Evolutionary conservation across 805 yeast genomes (phyloP), one percentile per base, ranked within the genome.

Genomic region (Jamesozyma piceae): DNA sequence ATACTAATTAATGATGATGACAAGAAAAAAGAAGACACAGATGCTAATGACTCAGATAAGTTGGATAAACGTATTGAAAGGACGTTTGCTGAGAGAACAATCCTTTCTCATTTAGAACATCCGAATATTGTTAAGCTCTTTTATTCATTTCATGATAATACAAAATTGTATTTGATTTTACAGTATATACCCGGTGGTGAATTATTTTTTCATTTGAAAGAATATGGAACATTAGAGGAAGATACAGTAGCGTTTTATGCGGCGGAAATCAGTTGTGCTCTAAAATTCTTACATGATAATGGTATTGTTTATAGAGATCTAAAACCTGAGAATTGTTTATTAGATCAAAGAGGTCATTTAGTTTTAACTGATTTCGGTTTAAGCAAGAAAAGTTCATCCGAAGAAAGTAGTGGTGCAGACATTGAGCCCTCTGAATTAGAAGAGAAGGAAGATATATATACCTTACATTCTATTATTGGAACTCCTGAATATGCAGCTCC

Each of bases 181-280:
- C 94, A 87, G 58, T 87, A 82, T 57, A 77, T 89, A 15, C 89
- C 85, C 41, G 96, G 96, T 6, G 95, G 96, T 20, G 96, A 87
- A 58, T 62, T 87, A 30, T 87, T 69, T 40, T 64, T 52, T 36
- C 72, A 71, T 52, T 50, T 71, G 42, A 62, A 61, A 28, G 65
- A 57, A 40, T 61, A 51, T 46, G 65, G 67, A 28, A 71, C 72
- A 43, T 64, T 72, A 39, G 72, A 66, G 43, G 94, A 79, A 64
- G 77, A 72, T 55, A 74, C 77, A 30, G 83, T 87, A 2, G 77
- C 88, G 2, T 85, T 78, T 54, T 86, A 86, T 50, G 71, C 79
- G 3, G 95, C 92, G 0, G 92, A 87, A 54, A 80, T 86, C 65
- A 77, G 85, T 4, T 70, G 82, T 37, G 95, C 95, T 0, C 62